Evolutionary conservation across 2,329 filamentous ascomycete species (phyloP), one percentile per base, ranked within the genome.

Genomic region (Aspergillus sp.): DNA sequence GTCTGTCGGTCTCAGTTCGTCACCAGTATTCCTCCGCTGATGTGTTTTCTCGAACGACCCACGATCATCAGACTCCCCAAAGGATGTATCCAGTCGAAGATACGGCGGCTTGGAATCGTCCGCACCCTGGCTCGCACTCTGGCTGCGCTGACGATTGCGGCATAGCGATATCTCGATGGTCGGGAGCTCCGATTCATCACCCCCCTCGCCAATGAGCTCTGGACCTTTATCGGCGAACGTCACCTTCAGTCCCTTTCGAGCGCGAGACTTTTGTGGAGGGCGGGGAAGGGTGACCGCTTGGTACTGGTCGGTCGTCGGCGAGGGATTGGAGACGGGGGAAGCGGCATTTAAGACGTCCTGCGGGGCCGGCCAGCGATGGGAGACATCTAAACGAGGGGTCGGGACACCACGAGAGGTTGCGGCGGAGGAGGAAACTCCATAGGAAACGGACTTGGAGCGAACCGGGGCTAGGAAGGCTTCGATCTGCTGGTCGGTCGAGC

Each of bases 161-260:
- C 54, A 76, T 66, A 77, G 79, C 4, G 84, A 85, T 50, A 96
- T 86, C 65, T 94, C 88, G 17, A 84, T 76, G 1, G 85, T 82
- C 1, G 89, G 88, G 8, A 81, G 75, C 49, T 89, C 85, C 50
- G 88, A 87, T 69, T 96, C 91, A 65, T 96, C 93, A 32, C 93
- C 93, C 52, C 93, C 93, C 70, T 93, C 87, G 44, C 93, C 93
- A 65, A 97, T 96, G 56, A 96, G 73, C 44, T 90, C 87, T 6
- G 92, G 91, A 50, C 81, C 78, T 9, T 80, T 81, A 60, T 89
- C 84, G 48, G 81, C 82, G 64, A 96, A 96, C 51, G 79, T 83
- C 33, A 96, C 92, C 4, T 76, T 76, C 55, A 94, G 76, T 9
- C 87, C 87, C 70, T 89, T 89, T 65, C 81, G 83, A 50, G 74